phyloP scores from a whole-genome alignment of 2,329 filamentous ascomycete genomes.

The Calonectria henricotiae region DNA sequence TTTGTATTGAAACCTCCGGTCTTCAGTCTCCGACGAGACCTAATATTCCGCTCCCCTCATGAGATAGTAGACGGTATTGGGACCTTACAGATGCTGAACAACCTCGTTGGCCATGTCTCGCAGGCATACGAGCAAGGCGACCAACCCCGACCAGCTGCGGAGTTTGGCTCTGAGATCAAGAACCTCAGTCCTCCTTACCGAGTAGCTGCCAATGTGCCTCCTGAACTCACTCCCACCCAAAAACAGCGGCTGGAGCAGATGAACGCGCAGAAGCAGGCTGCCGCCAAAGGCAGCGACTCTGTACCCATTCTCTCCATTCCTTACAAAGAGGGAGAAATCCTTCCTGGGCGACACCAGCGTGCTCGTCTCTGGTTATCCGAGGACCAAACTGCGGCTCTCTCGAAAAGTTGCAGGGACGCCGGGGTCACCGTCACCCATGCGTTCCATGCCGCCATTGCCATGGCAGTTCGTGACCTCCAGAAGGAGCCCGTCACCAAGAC shows the following conservation, averaged over 20 bases:
- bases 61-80: constrained; percentile 62
- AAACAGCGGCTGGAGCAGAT: neutral
- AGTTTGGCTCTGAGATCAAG: constrained; percentile 47
- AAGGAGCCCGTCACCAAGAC: neutral
- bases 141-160: constrained; percentile 28
- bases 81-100: constrained; percentile 57
- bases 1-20: neutral
- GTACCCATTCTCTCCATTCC: constrained; percentile 4
- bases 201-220: constrained; percentile 29
- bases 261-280: constrained; percentile 8
- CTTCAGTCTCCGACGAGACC: constrained; percentile 47
- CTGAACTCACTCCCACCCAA: neutral
- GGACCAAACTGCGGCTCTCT: neutral
- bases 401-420: neutral
- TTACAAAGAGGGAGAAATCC: neutral
- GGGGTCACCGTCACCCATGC: neutral
- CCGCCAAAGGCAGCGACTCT: neutral
- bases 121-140: constrained; percentile 45
- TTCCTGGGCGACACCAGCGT: neutral
- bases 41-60: constrained; percentile 59
- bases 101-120: constrained; percentile 50
- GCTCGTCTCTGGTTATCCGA: neutral
- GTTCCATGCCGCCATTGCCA: constrained; percentile 11
- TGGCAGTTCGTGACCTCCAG: constrained; percentile 6
- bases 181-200: constrained; percentile 43